phyloP scores from a whole-genome alignment of 352 stramenopile species.

The Globisporangium mamillatum region DNA sequence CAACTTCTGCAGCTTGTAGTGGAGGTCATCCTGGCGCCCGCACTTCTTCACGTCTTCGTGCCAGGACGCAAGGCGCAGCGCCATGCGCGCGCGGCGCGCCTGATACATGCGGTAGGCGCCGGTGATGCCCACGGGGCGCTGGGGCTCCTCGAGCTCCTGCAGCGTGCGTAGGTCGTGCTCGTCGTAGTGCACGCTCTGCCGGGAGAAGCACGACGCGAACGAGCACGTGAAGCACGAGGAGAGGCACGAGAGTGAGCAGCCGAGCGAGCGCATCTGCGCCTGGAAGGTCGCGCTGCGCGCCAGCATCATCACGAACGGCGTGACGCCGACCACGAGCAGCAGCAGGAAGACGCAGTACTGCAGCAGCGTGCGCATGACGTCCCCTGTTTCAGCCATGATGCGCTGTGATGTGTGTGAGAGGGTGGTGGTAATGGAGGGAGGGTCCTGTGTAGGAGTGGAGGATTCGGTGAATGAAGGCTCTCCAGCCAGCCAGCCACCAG shows the following conservation, averaged over 20 bases:
- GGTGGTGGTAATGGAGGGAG: neutral
- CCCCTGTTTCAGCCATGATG: slow-evolving; percentile 11
- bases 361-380: slow-evolving; percentile 32
- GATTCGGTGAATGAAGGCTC: slow-evolving; percentile 8
- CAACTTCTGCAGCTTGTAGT: slow-evolving; percentile 57
- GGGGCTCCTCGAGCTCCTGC: slow-evolving; percentile 44
- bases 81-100: slow-evolving; percentile 39
- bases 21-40: slow-evolving; percentile 34
- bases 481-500: neutral
- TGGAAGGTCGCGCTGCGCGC: slow-evolving; percentile 39
- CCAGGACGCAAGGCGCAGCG: slow-evolving; percentile 55
- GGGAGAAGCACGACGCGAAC: slow-evolving; percentile 17
- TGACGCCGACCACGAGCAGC: slow-evolving; percentile 39
- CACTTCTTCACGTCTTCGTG: slow-evolving; percentile 59
- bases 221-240: slow-evolving; percentile 9
- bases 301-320: slow-evolving; percentile 46
- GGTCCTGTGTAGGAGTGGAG: neutral
- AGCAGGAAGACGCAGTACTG: slow-evolving; percentile 48
- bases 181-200: slow-evolving; percentile 46
- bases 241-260: slow-evolving; percentile 35
- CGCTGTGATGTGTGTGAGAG: neutral
- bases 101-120: slow-evolving; percentile 59
- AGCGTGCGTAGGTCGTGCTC: slow-evolving; percentile 51
- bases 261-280: slow-evolving; percentile 31
- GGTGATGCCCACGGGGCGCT: slow-evolving; percentile 43